Percentiles rank a stretch among this genome's conserved stretches.
phyloP scores from a whole-genome alignment of 2,329 filamentous ascomycete genomes.

The Colletotrichum gigasporum region DNA sequence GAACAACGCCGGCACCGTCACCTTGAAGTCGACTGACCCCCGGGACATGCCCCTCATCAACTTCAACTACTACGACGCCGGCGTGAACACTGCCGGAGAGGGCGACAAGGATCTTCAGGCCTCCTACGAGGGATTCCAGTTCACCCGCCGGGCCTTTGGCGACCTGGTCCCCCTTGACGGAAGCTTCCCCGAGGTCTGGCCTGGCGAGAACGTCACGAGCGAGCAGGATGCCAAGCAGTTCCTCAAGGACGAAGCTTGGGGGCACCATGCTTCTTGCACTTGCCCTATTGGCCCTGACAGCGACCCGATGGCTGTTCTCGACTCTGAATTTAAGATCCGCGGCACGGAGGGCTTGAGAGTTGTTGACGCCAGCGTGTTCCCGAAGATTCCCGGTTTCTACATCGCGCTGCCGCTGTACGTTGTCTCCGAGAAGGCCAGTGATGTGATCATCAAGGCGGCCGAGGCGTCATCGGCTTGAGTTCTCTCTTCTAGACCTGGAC shows the following conservation, averaged over 20 bases:
- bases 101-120: conserved; percentile 42
- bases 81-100: conserved; percentile 54
- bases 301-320: conserved; percentile 66
- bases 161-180: neutral
- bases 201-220: conserved; percentile 6
- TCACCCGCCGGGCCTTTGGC: conserved; percentile 47
- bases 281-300: conserved; percentile 64
- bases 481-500: too few relatives aligned
- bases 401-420: conserved; percentile 61
- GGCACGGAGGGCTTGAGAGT: conserved; percentile 65
- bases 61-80: conserved; percentile 64
- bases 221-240: conserved; percentile 11
- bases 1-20: conserved; percentile 71
- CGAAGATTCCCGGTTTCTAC: conserved; percentile 42
- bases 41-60: conserved; percentile 70
- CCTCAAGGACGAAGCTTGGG: conserved; percentile 46
- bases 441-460: conserved; percentile 38
- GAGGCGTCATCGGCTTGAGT: neutral
- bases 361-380: conserved; percentile 68
- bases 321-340: conserved; percentile 65
- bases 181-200: conserved; percentile 9
- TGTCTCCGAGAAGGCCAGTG: conserved; percentile 66
- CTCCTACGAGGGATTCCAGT: conserved; percentile 45
- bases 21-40: conserved; percentile 66
- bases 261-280: conserved; percentile 67